Conservation (phyloP, 2,329 filamentous ascomycete genomes). For the Diaporthe sp. region DNA sequence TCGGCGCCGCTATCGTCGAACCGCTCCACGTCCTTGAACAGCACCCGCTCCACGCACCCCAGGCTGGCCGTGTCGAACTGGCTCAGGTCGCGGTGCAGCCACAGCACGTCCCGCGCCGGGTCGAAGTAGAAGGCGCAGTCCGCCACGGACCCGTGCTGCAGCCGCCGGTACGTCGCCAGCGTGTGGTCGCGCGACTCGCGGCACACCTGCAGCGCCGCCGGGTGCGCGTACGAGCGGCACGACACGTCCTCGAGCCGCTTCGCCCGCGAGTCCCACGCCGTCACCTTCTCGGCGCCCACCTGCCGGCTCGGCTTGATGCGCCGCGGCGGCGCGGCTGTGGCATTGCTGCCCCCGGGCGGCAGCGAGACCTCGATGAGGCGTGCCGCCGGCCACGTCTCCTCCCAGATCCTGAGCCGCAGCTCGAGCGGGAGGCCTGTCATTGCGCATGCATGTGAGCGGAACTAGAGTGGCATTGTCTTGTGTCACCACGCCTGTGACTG, state of each 20-base stretch:
- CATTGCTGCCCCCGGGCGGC: slow-evolving; percentile 7
- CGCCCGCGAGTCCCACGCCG: slow-evolving; percentile 36
- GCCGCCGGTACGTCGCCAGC: slow-evolving; percentile 37
- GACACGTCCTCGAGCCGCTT: slow-evolving; percentile 32
- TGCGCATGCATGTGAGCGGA: slow-evolving; percentile 21
- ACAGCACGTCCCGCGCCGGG: slow-evolving; percentile 39
- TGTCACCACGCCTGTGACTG: slow-evolving; percentile 5
- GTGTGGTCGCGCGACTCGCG: slow-evolving; percentile 41
- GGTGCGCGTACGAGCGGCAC: slow-evolving; percentile 34
- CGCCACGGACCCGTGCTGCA: slow-evolving; percentile 37
- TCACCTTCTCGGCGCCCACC: slow-evolving; percentile 39
- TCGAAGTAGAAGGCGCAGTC: slow-evolving; percentile 41
- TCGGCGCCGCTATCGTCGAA: slow-evolving; percentile 39
- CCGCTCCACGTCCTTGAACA: slow-evolving; percentile 43
- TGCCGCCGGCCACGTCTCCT: slow-evolving; percentile 40
- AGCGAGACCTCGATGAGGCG: slow-evolving; percentile 40
- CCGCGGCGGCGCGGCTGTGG: background rate
- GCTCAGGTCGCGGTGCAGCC: slow-evolving; percentile 42
- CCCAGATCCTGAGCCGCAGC: slow-evolving; percentile 41
- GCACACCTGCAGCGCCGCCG: slow-evolving; percentile 38
- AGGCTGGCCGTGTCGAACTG: slow-evolving; percentile 38
- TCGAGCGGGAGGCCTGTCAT: slow-evolving; percentile 37
- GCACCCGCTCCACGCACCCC: slow-evolving; percentile 30
- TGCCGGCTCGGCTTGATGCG: slow-evolving; percentile 41
- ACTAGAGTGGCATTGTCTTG: background rate